These are phyloP conservation scores for Halophytophthora batemanensis DNA, from an alignment of 352 stramenopile genomes.

Conservation along the genomic window DNA sequence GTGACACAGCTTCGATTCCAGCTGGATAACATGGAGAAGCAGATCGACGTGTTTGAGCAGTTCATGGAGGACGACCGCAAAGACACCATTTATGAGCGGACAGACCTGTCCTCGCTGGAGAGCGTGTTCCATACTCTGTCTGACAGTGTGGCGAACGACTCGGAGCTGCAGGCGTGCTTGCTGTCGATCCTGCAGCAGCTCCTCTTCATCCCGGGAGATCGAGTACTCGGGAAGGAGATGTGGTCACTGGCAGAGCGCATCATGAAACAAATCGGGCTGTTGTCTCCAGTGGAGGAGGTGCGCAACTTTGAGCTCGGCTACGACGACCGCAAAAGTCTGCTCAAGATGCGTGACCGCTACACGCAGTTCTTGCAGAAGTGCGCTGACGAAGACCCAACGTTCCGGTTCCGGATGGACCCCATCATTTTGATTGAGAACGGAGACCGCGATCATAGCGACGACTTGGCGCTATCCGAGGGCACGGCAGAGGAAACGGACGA, in stretches of 20 bases:
- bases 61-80: conserved; percentile 88
- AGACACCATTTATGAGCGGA: conserved; percentile 82
- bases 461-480: conserved; percentile 48
- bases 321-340: conserved; percentile 73
- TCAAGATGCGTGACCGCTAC: conserved; percentile 76
- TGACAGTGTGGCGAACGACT: conserved; percentile 54
- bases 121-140: conserved; percentile 66
- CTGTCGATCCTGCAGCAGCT: conserved; percentile 82
- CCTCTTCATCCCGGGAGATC: conserved; percentile 80
- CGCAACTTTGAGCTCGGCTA: conserved; percentile 76
- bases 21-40: conserved; percentile 86
- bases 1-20: conserved; percentile 77
- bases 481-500: conserved; percentile 69
- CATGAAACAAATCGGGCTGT: conserved; percentile 73
- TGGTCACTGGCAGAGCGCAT: conserved; percentile 76
- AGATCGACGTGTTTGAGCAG: conserved; percentile 86
- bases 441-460: conserved; percentile 45
- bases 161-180: conserved; percentile 64
- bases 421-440: conserved; percentile 79
- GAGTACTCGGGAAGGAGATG: conserved; percentile 85
- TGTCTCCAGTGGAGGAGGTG: conserved; percentile 80
- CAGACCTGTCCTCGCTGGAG: conserved; percentile 65
- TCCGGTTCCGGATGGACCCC: conserved; percentile 63
- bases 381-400: conserved; percentile 63
- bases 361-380: conserved; percentile 70